Evolutionary conservation across 2,329 filamentous ascomycete genomes (phyloP), one percentile per base, ranked within the genome.

Genomic region (Plenodomus tracheiphilus): DNA sequence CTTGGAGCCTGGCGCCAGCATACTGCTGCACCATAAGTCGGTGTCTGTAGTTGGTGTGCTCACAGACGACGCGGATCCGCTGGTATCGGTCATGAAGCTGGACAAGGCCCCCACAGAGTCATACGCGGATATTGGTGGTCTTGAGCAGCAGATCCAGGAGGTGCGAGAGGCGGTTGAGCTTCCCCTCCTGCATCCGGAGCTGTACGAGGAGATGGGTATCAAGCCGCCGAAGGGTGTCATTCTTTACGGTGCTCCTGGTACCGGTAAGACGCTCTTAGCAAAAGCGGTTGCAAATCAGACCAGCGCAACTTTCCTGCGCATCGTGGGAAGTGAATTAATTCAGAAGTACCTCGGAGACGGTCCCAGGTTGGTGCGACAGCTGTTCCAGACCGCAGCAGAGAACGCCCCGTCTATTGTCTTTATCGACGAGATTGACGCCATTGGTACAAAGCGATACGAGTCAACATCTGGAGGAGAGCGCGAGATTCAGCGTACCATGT

Each of bases 141-240:
- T 99, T 61, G 94, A 99, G 74, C 77, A 83, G 49, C 94, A 99
- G 74, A 99, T 99, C 52, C 94, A 99, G 71, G 94, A 99, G 77
- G 94, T 99, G 39, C 84, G 94, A 61, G 94, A 99, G 78, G 96
- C 94, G 1, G 94, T 99, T 49, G 94, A 99, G 77, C 76, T 99
- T 65, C 94, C 94, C 4, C 80, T 99, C 56, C 81, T 99, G 51
- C 94, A 99, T 72, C 94, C 94, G 0, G 94, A 99, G 76, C 79
- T 99, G 43, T 99, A 99, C 76, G 94, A 99, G 75, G 94, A 99
- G 79, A 99, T 99, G 94, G 94, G 94, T 69, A 97, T 99, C 82
- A 99, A 99, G 77, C 94, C 94, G 4, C 94, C 94, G 53, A 99
- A 99, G 83, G 94, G 94, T 82, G 94, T 99, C 64, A 99, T 99